Evolutionary conservation across 1,284 basidiomycete species (phyloP).

Genomic region (Phaffia rhodozyma): DNA sequence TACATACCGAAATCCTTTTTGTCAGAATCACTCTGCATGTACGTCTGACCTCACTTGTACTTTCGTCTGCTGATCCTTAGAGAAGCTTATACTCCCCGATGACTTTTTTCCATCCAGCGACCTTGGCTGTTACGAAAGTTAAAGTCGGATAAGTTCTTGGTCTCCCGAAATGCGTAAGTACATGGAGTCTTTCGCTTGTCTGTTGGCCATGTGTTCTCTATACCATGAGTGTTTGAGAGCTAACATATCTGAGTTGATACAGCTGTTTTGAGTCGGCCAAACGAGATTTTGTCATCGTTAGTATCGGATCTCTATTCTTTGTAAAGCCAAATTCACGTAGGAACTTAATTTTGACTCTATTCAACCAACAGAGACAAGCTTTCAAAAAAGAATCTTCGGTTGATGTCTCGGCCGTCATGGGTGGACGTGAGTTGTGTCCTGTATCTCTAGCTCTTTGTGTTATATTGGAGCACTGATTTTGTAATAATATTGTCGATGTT

Average conservation of each 20-base stretch:
- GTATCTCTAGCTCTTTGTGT: too few relatives aligned
- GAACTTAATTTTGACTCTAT: not conserved
- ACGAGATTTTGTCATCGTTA: slow-evolving; percentile 12
- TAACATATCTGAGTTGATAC: too few relatives aligned
- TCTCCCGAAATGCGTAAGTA: slow-evolving; percentile 13
- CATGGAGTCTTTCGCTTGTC: too few relatives aligned
- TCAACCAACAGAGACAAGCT: slow-evolving; percentile 1
- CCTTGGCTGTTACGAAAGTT: slow-evolving; percentile 18
- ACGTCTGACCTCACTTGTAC: slow-evolving; percentile 13
- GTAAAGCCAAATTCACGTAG: not conserved
- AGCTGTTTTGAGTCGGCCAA: slow-evolving; percentile 18
- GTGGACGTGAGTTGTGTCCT: not conserved
- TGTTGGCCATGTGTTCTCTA: too few relatives aligned
- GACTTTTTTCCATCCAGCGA: not conserved
- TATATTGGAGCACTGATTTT: too few relatives aligned
- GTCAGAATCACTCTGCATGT: slow-evolving; percentile 36
- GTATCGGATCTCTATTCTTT: not conserved
- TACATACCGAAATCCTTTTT: slow-evolving; percentile 33
- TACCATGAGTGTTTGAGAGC: too few relatives aligned
- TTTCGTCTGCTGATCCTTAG: not conserved
- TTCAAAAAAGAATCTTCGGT: slow-evolving; percentile 16
- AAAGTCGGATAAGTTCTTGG: slow-evolving; percentile 17
- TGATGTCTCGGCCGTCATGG: slow-evolving; percentile 13
- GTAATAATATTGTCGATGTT: too few relatives aligned
- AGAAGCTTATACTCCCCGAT: not conserved